phyloP scores from a whole-genome alignment of 2,329 filamentous ascomycete genomes.

The Beauveria sp. region DNA sequence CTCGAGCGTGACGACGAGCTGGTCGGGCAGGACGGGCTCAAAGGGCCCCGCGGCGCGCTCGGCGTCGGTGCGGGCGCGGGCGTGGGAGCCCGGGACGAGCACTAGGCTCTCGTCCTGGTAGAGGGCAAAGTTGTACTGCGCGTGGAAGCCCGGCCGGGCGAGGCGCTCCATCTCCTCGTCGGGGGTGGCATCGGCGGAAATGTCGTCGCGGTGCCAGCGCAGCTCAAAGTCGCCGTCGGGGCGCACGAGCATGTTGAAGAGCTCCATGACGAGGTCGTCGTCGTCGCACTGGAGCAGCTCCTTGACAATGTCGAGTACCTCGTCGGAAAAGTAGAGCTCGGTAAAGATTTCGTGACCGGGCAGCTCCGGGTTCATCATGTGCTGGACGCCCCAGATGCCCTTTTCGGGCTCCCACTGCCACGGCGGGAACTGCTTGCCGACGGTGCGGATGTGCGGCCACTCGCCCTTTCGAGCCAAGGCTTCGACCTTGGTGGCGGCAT shows the following conservation, averaged over 20 bases:
- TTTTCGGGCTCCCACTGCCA: constrained; percentile 55
- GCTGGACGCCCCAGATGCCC: constrained; percentile 87
- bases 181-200: constrained; percentile 54
- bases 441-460: constrained; percentile 77
- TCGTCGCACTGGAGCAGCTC: constrained; percentile 51
- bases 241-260: constrained; percentile 78
- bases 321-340: constrained; percentile 62
- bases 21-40: constrained; percentile 51
- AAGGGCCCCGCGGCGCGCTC: constrained; percentile 64
- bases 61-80: constrained; percentile 57
- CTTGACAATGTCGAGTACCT: constrained; percentile 55
- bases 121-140: constrained; percentile 82
- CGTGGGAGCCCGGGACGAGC: constrained; percentile 71
- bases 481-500: constrained; percentile 50
- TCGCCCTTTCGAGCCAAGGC: constrained; percentile 56
- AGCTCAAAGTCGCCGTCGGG: constrained; percentile 66
- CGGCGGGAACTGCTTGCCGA: constrained; percentile 86
- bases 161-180: constrained; percentile 62
- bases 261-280: constrained; percentile 71
- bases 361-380: constrained; percentile 69
- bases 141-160: constrained; percentile 56
- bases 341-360: constrained; percentile 55
- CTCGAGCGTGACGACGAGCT: constrained; percentile 57
- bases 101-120: constrained; percentile 67
- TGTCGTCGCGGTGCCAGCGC: constrained; percentile 81